Evolutionary conservation across 805 yeast genomes (phyloP).

Genomic region (Ogataea paraovalis): DNA sequence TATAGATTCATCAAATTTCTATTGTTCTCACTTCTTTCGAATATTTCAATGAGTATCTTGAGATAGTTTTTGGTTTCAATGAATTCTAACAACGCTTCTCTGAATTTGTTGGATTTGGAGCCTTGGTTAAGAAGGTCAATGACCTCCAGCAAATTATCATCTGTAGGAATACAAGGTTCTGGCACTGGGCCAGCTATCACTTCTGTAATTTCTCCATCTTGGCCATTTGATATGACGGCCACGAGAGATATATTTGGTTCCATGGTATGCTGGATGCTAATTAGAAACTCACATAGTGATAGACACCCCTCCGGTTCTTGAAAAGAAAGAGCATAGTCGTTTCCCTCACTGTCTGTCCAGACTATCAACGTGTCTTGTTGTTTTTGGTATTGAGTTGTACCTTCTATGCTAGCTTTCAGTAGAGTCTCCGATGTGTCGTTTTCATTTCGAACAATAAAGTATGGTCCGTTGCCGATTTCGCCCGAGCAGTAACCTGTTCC

Average conservation of each 20-base stretch:
- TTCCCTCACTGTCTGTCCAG: constrained; percentile 76
- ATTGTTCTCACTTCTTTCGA: constrained; percentile 51
- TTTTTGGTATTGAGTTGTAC: constrained; percentile 78
- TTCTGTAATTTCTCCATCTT: constrained; percentile 59
- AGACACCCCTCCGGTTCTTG: constrained; percentile 91
- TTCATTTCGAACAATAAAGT: constrained; percentile 71
- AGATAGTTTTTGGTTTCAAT: constrained; percentile 54
- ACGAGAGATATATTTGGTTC: constrained; percentile 69
- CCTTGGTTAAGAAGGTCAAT: constrained; percentile 57
- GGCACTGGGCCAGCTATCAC: constrained; percentile 75
- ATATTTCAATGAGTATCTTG: constrained; percentile 44
- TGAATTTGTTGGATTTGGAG: constrained; percentile 57
- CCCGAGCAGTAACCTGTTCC: constrained; percentile 93
- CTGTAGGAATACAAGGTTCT: constrained; percentile 57
- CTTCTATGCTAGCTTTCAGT: constrained; percentile 64
- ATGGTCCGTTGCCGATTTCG: constrained; percentile 50
- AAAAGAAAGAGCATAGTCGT: constrained; percentile 83
- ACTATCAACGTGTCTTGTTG: constrained; percentile 93
- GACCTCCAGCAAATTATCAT: constrained; percentile 48
- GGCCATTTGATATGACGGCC: constrained; percentile 51
- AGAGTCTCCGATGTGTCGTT: constrained; percentile 53
- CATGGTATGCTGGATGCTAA: constrained; percentile 56
- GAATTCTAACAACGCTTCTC: constrained; percentile 54
- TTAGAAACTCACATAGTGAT: constrained; percentile 73
- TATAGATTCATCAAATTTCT: constrained; percentile 56